Conservation (phyloP, 768 basidiomycete genomes). For the Harrya chromipes region DNA sequence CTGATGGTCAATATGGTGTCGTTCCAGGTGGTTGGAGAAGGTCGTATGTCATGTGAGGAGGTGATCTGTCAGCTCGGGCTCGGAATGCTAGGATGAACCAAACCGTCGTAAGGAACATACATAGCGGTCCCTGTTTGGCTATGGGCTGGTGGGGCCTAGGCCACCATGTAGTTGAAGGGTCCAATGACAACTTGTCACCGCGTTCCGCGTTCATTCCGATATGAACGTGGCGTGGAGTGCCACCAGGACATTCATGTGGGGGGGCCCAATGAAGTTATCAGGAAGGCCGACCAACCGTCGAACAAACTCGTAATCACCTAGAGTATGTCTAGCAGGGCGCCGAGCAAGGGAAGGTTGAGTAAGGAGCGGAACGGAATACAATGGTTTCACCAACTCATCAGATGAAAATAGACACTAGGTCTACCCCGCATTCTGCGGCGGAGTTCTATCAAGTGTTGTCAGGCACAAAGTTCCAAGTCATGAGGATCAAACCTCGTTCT, state of each 20-base stretch:
- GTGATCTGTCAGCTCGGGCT: neutral
- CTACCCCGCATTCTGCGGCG: neutral
- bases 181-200: no score
- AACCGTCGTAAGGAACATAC: neutral
- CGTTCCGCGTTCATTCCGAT: no score
- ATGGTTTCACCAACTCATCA: neutral
- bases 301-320: no score
- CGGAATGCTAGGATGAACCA: neutral
- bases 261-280: neutral
- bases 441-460: neutral
- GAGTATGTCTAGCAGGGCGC: neutral
- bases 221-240: no score
- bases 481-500: neutral
- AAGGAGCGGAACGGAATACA: neutral
- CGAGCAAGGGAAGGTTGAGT: neutral
- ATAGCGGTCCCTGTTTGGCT: neutral
- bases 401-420: conserved; percentile 2
- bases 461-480: conserved; percentile 3
- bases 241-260: no score
- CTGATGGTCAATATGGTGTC: conserved; percentile 4
- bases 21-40: neutral
- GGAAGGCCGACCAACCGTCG: neutral
- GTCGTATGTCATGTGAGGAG: neutral
- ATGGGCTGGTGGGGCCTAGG: no score
- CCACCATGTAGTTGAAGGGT: no score